Evolutionary conservation across 805 yeast species (phyloP).

Genomic region (Teunomyces barrocoloradensis): DNA sequence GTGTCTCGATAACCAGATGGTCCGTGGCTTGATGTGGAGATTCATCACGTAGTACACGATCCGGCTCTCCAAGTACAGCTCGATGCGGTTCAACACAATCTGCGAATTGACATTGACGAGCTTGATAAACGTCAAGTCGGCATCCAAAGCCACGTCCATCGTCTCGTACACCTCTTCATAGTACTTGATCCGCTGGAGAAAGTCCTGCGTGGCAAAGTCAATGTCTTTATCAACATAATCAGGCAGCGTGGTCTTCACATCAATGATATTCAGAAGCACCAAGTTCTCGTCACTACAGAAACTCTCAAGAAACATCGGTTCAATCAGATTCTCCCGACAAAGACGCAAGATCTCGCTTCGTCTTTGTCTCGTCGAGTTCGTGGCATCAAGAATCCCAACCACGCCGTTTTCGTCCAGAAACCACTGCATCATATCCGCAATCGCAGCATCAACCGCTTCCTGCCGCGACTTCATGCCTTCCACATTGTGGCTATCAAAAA

Average conservation of each 20-base stretch:
- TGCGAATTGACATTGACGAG: constrained; percentile 85
- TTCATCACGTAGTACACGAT: constrained; percentile 96
- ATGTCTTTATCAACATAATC: constrained; percentile 71
- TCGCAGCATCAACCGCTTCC: constrained; percentile 70
- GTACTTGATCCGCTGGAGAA: constrained; percentile 66
- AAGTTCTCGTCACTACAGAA: constrained; percentile 83
- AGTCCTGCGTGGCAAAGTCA: constrained; percentile 70
- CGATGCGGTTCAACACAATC: constrained; percentile 82
- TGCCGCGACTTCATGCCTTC: constrained; percentile 63
- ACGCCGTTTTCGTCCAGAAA: constrained; percentile 74
- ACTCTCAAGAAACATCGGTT: constrained; percentile 90
- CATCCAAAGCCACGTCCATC: constrained; percentile 53
- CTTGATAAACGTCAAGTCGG: constrained; percentile 78
- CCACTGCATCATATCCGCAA: constrained; percentile 83
- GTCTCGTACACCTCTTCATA: constrained; percentile 80
- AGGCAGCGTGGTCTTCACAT: constrained; percentile 84
- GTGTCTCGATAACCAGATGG: constrained; percentile 92
- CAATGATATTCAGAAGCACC: constrained; percentile 74
- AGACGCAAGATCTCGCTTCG: constrained; percentile 62
- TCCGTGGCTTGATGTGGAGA: constrained; percentile 86
- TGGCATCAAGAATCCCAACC: constrained; percentile 93
- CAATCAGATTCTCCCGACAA: constrained; percentile 64
- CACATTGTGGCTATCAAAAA: constrained; percentile 66
- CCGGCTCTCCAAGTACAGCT: constrained; percentile 84
- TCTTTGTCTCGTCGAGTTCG: constrained; percentile 76